These are phyloP conservation scores for Infundibulicybe gibba DNA, from an alignment of 768 basidiomycete species.

Conservation along the genomic window DNA sequence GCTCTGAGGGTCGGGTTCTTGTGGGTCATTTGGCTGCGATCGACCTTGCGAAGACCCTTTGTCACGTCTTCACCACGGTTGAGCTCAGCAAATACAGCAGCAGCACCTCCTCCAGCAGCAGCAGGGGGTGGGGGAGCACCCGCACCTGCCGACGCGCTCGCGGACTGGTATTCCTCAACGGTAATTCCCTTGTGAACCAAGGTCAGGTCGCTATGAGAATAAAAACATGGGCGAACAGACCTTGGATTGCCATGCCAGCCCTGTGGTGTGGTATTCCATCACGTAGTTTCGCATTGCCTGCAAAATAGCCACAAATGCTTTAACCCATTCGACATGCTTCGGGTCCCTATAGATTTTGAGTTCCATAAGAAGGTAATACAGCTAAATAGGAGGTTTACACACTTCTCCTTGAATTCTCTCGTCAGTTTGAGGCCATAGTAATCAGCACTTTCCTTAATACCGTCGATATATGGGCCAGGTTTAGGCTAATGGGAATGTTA, in stretches of 20 bases:
- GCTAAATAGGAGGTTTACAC: conserved; percentile 17
- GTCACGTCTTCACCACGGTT: conserved; percentile 91
- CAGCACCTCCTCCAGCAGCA: conserved; percentile 34
- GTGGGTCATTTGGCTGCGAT: conserved; percentile 97
- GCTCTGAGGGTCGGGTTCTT: conserved; percentile 91
- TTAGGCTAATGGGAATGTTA: conserved; percentile 48
- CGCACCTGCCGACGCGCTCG: conserved; percentile 29
- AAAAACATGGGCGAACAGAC: conserved; percentile 32
- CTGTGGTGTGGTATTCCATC: conserved; percentile 81
- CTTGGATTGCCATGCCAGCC: conserved; percentile 84
- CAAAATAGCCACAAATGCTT: conserved; percentile 61
- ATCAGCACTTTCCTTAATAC: conserved; percentile 80
- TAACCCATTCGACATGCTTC: conserved; percentile 88
- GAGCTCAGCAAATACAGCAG: conserved; percentile 85
- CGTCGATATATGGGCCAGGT: conserved; percentile 75
- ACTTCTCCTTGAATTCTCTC: conserved; percentile 94
- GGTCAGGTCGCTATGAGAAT: conserved; percentile 2
- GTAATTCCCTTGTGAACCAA: conserved; percentile 44
- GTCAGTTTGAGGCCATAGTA: conserved; percentile 91
- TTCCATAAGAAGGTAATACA: background rate
- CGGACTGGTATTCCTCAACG: conserved; percentile 48
- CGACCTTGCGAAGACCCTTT: conserved; percentile 88
- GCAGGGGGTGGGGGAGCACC: conserved; percentile 56
- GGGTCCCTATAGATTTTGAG: conserved; percentile 53
- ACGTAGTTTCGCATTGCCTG: conserved; percentile 83